Evolutionary conservation across 192 early-diverging fungal genomes (phyloP).

Genomic region (Umbelopsis ramanniana): DNA sequence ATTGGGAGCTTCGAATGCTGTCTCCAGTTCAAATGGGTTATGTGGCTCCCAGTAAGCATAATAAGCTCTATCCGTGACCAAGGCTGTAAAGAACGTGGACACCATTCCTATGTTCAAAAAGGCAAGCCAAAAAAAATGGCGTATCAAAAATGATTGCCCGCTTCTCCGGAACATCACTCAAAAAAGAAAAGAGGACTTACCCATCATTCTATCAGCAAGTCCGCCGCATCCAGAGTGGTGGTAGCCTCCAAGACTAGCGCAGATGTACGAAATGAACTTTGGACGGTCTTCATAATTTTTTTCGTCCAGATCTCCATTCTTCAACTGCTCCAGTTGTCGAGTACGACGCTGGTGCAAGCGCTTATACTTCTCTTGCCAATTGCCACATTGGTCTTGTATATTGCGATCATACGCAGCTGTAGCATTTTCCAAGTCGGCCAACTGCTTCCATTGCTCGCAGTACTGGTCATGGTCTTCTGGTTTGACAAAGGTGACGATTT

Average conservation of each 20-base stretch:
- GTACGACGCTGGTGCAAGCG: slow-evolving; percentile 31
- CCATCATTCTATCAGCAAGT: slow-evolving; percentile 41
- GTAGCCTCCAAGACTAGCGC: slow-evolving; percentile 22
- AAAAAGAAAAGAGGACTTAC: slow-evolving; percentile 25
- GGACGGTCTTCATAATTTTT: slow-evolving; percentile 21
- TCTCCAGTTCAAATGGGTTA: slow-evolving; percentile 34
- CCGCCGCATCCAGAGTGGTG: slow-evolving; percentile 40
- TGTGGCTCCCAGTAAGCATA: slow-evolving; percentile 37
- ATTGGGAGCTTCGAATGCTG: slow-evolving; percentile 38
- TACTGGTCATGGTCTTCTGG: slow-evolving; percentile 16
- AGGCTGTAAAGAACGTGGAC: slow-evolving; percentile 44
- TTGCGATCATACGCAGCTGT: background rate
- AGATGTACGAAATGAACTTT: slow-evolving; percentile 38
- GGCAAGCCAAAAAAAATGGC: background rate
- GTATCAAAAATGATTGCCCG: background rate
- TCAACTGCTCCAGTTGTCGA: slow-evolving; percentile 29
- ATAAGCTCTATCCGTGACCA: slow-evolving; percentile 40
- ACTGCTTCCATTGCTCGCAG: slow-evolving; percentile 23
- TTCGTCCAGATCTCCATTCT: slow-evolving; percentile 25
- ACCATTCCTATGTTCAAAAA: slow-evolving; percentile 34
- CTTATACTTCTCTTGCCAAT: slow-evolving; percentile 40
- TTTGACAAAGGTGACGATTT: slow-evolving; percentile 22
- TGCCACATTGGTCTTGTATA: slow-evolving; percentile 31
- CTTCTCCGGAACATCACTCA: background rate
- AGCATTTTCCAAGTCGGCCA: background rate